Evolutionary conservation across 108 stramenopile genomes (phyloP).

Genomic region (Seminavis robusta): DNA sequence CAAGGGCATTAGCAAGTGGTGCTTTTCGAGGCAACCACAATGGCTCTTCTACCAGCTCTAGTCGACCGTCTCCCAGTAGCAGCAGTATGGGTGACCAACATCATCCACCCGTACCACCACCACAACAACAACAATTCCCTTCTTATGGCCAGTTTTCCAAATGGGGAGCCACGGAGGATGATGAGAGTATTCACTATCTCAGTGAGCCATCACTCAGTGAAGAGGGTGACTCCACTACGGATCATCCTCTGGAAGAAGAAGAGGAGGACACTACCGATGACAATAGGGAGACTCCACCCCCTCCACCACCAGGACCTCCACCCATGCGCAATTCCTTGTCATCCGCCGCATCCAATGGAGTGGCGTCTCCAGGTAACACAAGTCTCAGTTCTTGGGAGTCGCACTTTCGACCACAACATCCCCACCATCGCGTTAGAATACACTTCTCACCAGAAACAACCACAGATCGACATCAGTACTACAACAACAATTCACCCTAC

Average conservation of each 20-base stretch:
- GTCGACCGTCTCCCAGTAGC: too few relatives aligned
- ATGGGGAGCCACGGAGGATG: conserved; percentile 23
- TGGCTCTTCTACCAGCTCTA: too few relatives aligned
- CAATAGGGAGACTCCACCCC: neutral
- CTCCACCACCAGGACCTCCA: conserved; percentile 2
- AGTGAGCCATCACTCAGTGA: conserved; percentile 43
- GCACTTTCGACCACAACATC: conserved; percentile 2
- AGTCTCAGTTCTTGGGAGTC: conserved; percentile 46
- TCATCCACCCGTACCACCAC: too few relatives aligned
- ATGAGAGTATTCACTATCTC: conserved; percentile 29
- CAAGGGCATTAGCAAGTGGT: too few relatives aligned
- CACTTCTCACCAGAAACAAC: conserved; percentile 11
- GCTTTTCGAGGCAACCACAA: too few relatives aligned
- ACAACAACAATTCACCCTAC: neutral
- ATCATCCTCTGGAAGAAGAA: neutral
- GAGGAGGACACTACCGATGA: conserved; percentile 3
- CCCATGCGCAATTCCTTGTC: neutral
- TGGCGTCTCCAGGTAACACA: conserved; percentile 37
- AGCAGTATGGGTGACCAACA: too few relatives aligned
- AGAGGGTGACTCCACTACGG: conserved; percentile 10
- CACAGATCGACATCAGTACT: neutral
- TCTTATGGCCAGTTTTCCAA: too few relatives aligned
- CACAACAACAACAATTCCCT: too few relatives aligned
- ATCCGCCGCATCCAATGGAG: conserved; percentile 5
- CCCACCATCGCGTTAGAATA: conserved; percentile 12